Percentiles rank a stretch among this genome's conserved stretches.
Evolutionary conservation across 495 filamentous ascomycete species (phyloP).

Genomic region (Aspergillus mulundensis): DNA sequence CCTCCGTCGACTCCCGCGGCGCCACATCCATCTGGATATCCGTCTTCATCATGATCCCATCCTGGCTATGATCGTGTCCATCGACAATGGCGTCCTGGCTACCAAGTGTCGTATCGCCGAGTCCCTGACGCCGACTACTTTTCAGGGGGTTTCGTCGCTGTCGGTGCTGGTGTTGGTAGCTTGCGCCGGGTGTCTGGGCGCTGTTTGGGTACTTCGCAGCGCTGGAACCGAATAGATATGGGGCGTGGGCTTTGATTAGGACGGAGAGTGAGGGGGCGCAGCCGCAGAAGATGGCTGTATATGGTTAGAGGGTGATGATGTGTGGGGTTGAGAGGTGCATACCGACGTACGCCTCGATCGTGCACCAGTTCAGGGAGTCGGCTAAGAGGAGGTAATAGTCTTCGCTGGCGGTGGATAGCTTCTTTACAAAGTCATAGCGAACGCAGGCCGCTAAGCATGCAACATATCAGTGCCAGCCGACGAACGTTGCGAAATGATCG

Average conservation of each 20-base stretch:
- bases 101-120: neutral
- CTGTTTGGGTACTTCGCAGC: too few species aligned
- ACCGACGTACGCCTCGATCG: constrained; percentile 15
- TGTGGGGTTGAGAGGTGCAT: neutral
- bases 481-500: too few species aligned
- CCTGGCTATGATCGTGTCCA: neutral
- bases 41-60: neutral
- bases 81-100: neutral
- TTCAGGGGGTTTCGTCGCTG: neutral
- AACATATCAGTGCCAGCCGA: too few species aligned
- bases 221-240: neutral
- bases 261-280: constrained; percentile 8
- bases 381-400: constrained; percentile 13
- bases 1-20: neutral
- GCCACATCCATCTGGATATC: constrained; percentile 1
- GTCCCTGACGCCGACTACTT: neutral
- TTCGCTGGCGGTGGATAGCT: constrained; percentile 5
- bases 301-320: too few species aligned
- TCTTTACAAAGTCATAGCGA: too few species aligned
- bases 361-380: constrained; percentile 19
- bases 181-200: too few species aligned
- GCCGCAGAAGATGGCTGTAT: constrained; percentile 16
- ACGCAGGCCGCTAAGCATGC: too few species aligned
- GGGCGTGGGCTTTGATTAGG: neutral
- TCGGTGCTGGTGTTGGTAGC: neutral